Conservation (phyloP, 805 yeast genomes). For the Nakazawaea pomicola region DNA sequence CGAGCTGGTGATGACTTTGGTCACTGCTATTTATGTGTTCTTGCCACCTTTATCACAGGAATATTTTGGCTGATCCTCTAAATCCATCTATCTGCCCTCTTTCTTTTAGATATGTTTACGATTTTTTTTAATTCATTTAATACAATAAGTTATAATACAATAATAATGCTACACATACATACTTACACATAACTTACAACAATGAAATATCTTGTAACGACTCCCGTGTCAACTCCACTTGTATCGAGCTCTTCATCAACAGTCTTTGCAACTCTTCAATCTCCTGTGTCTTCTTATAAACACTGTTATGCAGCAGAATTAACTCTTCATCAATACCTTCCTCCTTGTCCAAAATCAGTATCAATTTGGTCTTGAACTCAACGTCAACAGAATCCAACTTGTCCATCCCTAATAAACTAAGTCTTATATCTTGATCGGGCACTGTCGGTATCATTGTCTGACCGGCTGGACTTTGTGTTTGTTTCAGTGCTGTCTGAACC, state of each 20-base stretch:
- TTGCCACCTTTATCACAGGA: constrained; percentile 60
- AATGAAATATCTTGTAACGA: constrained; percentile 13
- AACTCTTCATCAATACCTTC: constrained; percentile 20
- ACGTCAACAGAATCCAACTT: background rate
- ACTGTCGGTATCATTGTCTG: no score
- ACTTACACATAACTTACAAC: background rate
- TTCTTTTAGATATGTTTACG: no score
- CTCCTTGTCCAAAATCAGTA: constrained; percentile 13
- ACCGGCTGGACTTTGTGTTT: no score
- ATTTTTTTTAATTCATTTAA: no score
- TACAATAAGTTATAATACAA: background rate
- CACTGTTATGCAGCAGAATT: constrained; percentile 18
- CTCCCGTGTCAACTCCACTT: constrained; percentile 30
- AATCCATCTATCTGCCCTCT: no score
- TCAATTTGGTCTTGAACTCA: constrained; percentile 2
- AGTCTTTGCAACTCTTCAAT: constrained; percentile 22
- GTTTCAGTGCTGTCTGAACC: no score
- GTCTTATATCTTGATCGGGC: background rate
- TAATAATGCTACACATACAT: background rate
- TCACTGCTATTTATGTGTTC: constrained; percentile 73
- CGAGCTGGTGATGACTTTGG: constrained; percentile 63
- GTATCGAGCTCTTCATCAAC: constrained; percentile 26
- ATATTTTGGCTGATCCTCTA: constrained; percentile 11
- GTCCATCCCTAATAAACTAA: constrained; percentile 9
- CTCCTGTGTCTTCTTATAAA: constrained; percentile 22